phyloP scores from a whole-genome alignment of 306 rosid species.

The Fragaria nilgerrensis region DNA sequence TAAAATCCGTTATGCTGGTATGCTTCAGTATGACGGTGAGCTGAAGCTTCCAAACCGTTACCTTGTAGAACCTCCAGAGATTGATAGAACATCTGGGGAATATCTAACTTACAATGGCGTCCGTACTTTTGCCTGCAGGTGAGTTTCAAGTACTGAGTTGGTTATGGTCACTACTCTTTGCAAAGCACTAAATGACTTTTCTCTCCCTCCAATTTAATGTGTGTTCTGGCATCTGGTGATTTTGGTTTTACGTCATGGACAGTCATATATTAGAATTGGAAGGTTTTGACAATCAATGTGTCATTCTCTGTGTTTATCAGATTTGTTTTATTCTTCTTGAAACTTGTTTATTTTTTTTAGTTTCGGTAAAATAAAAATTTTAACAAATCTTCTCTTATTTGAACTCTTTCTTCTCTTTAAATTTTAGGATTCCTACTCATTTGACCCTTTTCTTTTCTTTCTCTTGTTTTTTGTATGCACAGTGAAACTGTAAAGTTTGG shows the following conservation, averaged over 20 bases:
- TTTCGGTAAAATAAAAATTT: not conserved
- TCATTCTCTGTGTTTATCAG: not conserved
- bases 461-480: constrained; percentile 9
- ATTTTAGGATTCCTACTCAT: not conserved
- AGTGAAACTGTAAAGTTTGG: constrained; percentile 99
- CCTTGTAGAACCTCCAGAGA: constrained; percentile 96
- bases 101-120: constrained; percentile 82
- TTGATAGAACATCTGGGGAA: constrained; percentile 98
- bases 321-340: not conserved
- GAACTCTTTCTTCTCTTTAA: not conserved
- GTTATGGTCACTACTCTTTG: not conserved
- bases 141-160: constrained; percentile 10
- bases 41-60: constrained; percentile 86
- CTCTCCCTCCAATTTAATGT: too few species aligned
- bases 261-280: not conserved
- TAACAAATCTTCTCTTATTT: too few species aligned
- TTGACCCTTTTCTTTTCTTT: not conserved
- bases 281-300: not conserved
- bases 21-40: constrained; percentile 98
- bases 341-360: not conserved
- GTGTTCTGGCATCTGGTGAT: not conserved
- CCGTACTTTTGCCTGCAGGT: constrained; percentile 97
- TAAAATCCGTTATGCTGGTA: constrained; percentile 90
- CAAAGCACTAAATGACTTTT: not conserved
- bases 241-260: not conserved